Evolutionary conservation across 768 basidiomycete species (phyloP), one percentile per base, ranked within the genome.

Genomic region (Symmetrospora coprosmae): DNA sequence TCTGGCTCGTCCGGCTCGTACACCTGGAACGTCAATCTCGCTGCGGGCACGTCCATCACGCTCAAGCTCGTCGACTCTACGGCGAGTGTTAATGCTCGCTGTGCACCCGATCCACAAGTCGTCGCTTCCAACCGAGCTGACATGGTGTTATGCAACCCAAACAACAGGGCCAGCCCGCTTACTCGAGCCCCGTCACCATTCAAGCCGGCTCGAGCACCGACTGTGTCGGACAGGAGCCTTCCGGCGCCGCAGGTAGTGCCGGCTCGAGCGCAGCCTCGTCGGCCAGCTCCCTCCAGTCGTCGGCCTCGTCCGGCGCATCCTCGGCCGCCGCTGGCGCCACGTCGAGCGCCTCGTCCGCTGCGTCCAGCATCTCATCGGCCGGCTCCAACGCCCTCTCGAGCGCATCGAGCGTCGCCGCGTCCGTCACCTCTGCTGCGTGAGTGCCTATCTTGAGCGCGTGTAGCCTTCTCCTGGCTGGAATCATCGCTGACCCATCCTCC

Each of bases 11-110:
- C 53, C 47, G 60, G 51, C 21, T 50, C 41, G 11, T 64, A 52
- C 63, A 63, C 59, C 39, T 64, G 63, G 55, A 60, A 6, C 47
- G 65, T 66, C 51, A 60, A 65, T 58, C 48, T 69, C 33, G 30
- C 59, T 28, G 47, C 60, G 2, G 68, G 66, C 23, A 67, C 68
- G 14, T 38, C 21, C 16, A 50, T 67, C 52, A 66, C 65, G 21
- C 60, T 67, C 27, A 53, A 50, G 50, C n/a, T 68, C 25, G 65
- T 70, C 40, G 73, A 72, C 64, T 52, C 66, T 2, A 50, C 58
- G 19, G 43, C 25, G 21, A 11, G 43, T 46, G 9, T 23, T 23
- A 11, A 11, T 25, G 8, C 43, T 23, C 9, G 9, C 43, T 46
- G 13, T 23, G 13, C 43, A 9, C 25, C 14, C 21, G 13, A 9